Evolutionary conservation across 2,329 filamentous ascomycete species (phyloP).

Genomic region (Beauveria asiatica): DNA sequence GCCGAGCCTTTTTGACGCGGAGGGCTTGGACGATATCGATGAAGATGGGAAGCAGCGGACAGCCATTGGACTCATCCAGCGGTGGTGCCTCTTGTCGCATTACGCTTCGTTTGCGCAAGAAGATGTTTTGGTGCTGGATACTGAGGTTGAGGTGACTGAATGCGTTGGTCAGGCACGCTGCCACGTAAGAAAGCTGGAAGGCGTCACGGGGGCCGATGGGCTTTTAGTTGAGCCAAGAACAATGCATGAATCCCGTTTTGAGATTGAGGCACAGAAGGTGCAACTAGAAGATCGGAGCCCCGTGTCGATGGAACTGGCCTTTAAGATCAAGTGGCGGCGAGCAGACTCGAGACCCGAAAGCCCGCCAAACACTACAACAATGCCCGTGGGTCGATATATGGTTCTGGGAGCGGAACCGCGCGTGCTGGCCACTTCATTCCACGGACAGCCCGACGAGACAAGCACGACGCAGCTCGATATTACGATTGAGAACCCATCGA

Average conservation of each 20-base stretch:
- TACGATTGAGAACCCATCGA: constrained; percentile 87
- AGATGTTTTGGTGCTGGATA: constrained; percentile 53
- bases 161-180: constrained; percentile 57
- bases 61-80: constrained; percentile 61
- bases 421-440: constrained; percentile 57
- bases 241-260: constrained; percentile 64
- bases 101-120: constrained; percentile 72
- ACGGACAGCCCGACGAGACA: constrained; percentile 27
- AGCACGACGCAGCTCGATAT: constrained; percentile 39
- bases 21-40: constrained; percentile 32
- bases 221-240: constrained; percentile 53
- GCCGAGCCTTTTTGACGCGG: constrained; percentile 75
- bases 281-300: constrained; percentile 75
- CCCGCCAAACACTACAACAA: constrained; percentile 51
- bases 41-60: constrained; percentile 22
- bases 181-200: constrained; percentile 31
- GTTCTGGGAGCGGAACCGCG: constrained; percentile 80
- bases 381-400: constrained; percentile 71
- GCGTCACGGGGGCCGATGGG: constrained; percentile 30
- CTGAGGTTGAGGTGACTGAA: constrained; percentile 53
- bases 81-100: constrained; percentile 68
- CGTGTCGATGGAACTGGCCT: constrained; percentile 62
- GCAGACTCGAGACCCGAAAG: constrained; percentile 24
- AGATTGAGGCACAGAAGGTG: constrained; percentile 64
- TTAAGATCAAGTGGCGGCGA: constrained; percentile 72